Evolutionary conservation across 2,329 filamentous ascomycete genomes (phyloP).

Genomic region (Aspergillus felis): DNA sequence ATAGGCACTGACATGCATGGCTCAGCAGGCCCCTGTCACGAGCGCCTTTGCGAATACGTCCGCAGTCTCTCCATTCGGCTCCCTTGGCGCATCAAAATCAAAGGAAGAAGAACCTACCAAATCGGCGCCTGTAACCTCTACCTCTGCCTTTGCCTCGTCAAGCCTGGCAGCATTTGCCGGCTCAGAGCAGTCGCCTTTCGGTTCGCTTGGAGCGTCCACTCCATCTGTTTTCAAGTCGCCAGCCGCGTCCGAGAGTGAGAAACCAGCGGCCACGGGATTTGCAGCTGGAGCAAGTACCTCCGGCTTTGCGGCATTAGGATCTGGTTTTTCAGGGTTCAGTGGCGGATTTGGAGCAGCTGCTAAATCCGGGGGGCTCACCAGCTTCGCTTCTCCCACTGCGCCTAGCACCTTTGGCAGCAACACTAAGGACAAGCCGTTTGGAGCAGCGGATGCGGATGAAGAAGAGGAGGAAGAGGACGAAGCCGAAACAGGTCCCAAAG

Average conservation of each 20-base stretch:
- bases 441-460: conserved; percentile 56
- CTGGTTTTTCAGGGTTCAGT: conserved; percentile 35
- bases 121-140: conserved; percentile 45
- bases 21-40: conserved; percentile 25
- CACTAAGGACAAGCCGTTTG: conserved; percentile 62
- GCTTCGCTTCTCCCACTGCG: conserved; percentile 64
- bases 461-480: conserved; percentile 51
- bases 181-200: conserved; percentile 61
- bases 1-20: neutral
- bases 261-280: conserved; percentile 26
- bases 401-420: conserved; percentile 39
- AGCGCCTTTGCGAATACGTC: conserved; percentile 44
- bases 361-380: conserved; percentile 51
- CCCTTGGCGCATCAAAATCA: conserved; percentile 26
- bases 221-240: conserved; percentile 41
- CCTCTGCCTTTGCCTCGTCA: conserved; percentile 64
- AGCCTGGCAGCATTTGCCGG: conserved; percentile 64
- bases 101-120: conserved; percentile 19
- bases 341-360: conserved; percentile 49
- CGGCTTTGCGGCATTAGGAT: conserved; percentile 37
- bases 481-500: conserved; percentile 42
- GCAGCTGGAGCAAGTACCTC: conserved; percentile 29
- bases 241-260: conserved; percentile 16
- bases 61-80: conserved; percentile 41
- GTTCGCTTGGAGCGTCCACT: conserved; percentile 47